These are phyloP conservation scores for Deinandra increscens DNA, from an alignment of 129 eudicot genomes.

Conservation along the genomic window DNA sequence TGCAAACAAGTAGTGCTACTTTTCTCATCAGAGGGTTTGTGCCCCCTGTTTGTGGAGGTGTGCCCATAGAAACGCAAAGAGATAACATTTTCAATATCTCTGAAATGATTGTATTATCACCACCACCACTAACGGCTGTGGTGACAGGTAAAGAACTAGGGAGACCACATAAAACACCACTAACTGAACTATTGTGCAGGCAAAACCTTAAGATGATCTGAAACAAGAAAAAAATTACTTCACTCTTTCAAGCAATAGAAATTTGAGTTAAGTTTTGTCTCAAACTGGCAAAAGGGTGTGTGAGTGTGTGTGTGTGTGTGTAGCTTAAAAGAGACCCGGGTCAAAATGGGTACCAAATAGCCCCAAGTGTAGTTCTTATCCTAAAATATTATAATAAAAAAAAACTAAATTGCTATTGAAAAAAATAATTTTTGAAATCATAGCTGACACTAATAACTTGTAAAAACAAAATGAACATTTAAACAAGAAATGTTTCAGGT, in stretches of 20 bases:
- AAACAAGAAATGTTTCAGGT: background rate
- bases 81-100: conserved; percentile 75
- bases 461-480: background rate
- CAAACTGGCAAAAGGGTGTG: too few relatives aligned
- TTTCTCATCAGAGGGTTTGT: conserved; percentile 42
- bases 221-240: background rate
- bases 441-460: background rate
- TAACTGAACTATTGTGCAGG: too few relatives aligned
- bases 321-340: background rate
- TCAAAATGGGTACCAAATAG: background rate
- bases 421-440: too few relatives aligned
- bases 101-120: conserved; percentile 82
- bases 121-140: conserved; percentile 95
- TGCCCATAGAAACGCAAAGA: conserved; percentile 55
- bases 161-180: too few relatives aligned
- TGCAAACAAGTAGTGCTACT: conserved; percentile 10
- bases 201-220: too few relatives aligned
- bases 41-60: conserved; percentile 56
- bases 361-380: background rate
- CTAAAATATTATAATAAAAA: too few relatives aligned
- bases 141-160: background rate
- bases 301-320: too few relatives aligned
- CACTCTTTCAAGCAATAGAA: background rate
- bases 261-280: background rate
- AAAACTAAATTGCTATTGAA: too few relatives aligned